Evolutionary conservation across 345 rosid genomes (phyloP).

Genomic region (Moricandia arvensis): DNA sequence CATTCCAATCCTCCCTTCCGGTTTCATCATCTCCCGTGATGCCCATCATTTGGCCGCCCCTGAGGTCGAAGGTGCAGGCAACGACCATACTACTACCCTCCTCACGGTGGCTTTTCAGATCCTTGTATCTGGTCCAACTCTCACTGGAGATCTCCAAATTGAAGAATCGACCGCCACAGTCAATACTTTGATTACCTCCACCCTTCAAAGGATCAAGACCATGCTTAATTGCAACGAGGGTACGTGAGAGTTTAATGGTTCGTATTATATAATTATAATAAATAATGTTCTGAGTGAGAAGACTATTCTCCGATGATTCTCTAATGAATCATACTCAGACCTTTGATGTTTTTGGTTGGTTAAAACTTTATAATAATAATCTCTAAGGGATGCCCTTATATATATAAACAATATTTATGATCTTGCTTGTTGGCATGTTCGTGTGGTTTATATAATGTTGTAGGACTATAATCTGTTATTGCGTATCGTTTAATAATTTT

Average conservation of each 20-base stretch:
- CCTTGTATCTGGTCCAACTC: conserved; percentile 39
- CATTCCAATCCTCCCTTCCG: conserved; percentile 71
- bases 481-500: not conserved
- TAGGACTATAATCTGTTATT: not conserved
- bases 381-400: conserved; percentile 11
- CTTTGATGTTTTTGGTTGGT: not conserved
- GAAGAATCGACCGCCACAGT: conserved; percentile 50
- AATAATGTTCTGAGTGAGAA: conserved; percentile 23
- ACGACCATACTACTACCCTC: conserved; percentile 11
- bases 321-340: not conserved
- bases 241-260: conserved; percentile 1
- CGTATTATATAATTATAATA: not conserved
- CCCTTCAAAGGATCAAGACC: conserved; percentile 53
- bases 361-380: not conserved
- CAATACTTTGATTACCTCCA: conserved; percentile 59
- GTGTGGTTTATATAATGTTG: not conserved
- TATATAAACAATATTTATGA: conserved; percentile 13
- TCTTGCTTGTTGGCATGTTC: conserved; percentile 11
- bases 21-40: conserved; percentile 61
- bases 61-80: conserved; percentile 8
- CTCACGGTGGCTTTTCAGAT: conserved; percentile 76
- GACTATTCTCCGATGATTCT: conserved; percentile 12
- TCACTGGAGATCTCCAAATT: conserved; percentile 31
- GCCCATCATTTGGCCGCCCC: conserved; percentile 24
- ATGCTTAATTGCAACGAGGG: conserved; percentile 44